Conservation (phyloP, 768 basidiomycete genomes). For the Saitozyma podzolica region DNA sequence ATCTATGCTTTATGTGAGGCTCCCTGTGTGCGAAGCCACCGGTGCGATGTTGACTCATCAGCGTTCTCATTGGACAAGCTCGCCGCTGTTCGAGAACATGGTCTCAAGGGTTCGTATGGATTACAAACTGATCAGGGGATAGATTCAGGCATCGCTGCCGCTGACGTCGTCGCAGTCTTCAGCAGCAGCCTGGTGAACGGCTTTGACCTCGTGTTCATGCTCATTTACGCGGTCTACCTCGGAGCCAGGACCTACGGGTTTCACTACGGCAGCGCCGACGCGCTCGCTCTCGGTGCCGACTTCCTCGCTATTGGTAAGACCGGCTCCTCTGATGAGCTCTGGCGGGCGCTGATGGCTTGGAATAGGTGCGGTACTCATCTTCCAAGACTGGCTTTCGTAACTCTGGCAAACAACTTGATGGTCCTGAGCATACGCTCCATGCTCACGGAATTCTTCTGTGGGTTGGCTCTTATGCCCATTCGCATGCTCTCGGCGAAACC, state of each 20-base stretch:
- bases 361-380: constrained; percentile 72
- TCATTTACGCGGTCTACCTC: constrained; percentile 74
- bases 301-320: constrained; percentile 71
- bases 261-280: constrained; percentile 65
- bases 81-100: constrained; percentile 94
- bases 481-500: too few relatives aligned
- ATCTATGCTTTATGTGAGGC: constrained; percentile 55
- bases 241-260: constrained; percentile 76
- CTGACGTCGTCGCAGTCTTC: constrained; percentile 54
- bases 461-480: constrained; percentile 2
- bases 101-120: constrained; percentile 67
- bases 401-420: constrained; percentile 64
- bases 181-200: constrained; percentile 62
- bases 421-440: constrained; percentile 69
- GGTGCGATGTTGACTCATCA: constrained; percentile 51
- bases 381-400: constrained; percentile 88
- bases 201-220: constrained; percentile 88
- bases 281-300: constrained; percentile 71
- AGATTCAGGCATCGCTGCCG: not conserved
- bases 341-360: too few relatives aligned
- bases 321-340: not conserved
- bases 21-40: constrained; percentile 48
- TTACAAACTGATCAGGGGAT: not conserved
- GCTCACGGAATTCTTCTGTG: constrained; percentile 75
- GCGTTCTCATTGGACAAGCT: constrained; percentile 90